These are phyloP conservation scores for Babesia gibsoni DNA, from an alignment of 169 alveolate genomes.

Conservation along the genomic window DNA sequence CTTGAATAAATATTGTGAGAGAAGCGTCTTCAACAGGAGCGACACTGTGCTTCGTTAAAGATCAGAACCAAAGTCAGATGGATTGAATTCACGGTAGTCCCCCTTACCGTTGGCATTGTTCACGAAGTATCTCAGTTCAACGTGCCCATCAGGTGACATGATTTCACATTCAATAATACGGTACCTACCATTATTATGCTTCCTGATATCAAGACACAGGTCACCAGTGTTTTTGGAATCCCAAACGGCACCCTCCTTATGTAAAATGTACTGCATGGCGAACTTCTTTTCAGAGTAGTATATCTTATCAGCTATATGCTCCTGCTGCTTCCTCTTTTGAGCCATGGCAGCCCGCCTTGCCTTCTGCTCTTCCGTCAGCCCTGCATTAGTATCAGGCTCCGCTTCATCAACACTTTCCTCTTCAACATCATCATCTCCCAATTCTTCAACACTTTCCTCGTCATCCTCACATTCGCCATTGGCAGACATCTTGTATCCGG, in stretches of 20 bases:
- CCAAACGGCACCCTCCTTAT: constrained; percentile 44
- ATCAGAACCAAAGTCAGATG: constrained; percentile 9
- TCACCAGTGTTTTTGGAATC: constrained; percentile 9
- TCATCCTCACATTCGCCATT: neutral
- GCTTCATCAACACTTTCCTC: neutral
- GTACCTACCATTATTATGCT: constrained; percentile 15
- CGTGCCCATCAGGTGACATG: constrained; percentile 35
- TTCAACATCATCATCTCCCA: neutral
- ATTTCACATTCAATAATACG: constrained; percentile 36
- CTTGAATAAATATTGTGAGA: too few relatives aligned
- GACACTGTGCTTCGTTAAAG: too few relatives aligned
- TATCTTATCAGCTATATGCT: neutral
- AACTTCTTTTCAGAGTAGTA: constrained; percentile 5
- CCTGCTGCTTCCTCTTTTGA: constrained; percentile 8
- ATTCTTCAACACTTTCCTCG: neutral
- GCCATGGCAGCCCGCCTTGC: neutral
- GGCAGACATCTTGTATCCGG: neutral
- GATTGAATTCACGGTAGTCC: constrained; percentile 8
- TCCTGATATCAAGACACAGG: constrained; percentile 22
- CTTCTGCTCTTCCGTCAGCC: neutral
- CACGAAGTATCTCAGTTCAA: constrained; percentile 40
- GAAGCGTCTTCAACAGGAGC: too few relatives aligned
- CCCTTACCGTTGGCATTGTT: constrained; percentile 43
- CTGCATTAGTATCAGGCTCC: neutral
- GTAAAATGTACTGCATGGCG: constrained; percentile 6